Evolutionary conservation across 2,329 filamentous ascomycete species (phyloP), one percentile per base, ranked within the genome.

Genomic region (Diaporthe sp.): DNA sequence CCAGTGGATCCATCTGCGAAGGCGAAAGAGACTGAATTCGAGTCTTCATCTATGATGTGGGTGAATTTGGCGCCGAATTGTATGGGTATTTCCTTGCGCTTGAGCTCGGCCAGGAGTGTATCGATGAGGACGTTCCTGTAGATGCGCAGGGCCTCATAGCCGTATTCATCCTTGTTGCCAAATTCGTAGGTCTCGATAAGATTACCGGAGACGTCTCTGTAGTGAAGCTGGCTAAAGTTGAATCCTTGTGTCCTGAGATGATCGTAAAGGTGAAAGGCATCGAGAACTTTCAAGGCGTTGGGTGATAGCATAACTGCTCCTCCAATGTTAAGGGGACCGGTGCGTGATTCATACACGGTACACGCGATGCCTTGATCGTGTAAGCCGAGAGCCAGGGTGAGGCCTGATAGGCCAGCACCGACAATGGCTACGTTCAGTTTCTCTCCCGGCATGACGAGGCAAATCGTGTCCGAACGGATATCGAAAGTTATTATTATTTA

Each of bases 301-400:
- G 90, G 90, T 0, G 90, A 90, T 3, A 92, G 85, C 87, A 91
- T 90, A 42, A 92, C 83, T 0, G 88, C 89, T 3, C 90, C 90
- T 25, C 88, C 88, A 34, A 87, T 87, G 75, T 88, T 84, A 2
- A 87, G 83, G 1, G 86, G 83, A 0, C 84, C 84, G 0, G 82
- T 75, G 12, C 87, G 85, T 20, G 85, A 83, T 76, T 92, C 90
- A 76, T 90, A 92, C 70, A 92, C 82, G 3, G 83, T 87, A 75
- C 83, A 85, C 7, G 83, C 78, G 58, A 92, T 91, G 55, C 83
- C 83, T 74, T 89, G 84, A 42, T 87, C 83, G 74, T 91, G 86
- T 0, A 93, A 83, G 2, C 88, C 85, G 0, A 93, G 84, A 0
- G 90, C 89, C 0, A 92, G 84, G 1, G 86, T 85, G 9, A 92